Evolutionary conservation across 176 grass and related monocot genomes (phyloP), one percentile per base, ranked within the genome.

Genomic region (Hordeum marinum): DNA sequence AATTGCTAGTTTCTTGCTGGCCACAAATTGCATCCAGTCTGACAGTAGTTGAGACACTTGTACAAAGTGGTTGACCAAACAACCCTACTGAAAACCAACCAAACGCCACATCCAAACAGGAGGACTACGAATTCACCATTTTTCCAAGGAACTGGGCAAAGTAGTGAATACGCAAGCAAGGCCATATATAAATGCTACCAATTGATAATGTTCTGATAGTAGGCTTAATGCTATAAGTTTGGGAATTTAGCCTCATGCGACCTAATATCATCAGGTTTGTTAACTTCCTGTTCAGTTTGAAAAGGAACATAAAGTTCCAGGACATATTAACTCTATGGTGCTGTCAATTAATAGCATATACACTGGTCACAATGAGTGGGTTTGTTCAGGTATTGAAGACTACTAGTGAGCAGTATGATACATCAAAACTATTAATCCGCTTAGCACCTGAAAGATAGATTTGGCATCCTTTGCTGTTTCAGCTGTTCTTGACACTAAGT

Each of bases 371-470:
- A 15, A 32, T 62, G 39, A 69, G 0, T 81, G 5, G 75, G 11
- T 40, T 48, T 70, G 2, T 31, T 50, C 36, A 37, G 25, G 52
- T 77, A 52, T 10, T 11, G 21, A 36, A 41, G 21, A 41, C 26
- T 61, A 73, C 7, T 61, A 12, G 14, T 72, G 54, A 81, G 50
- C 32, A 17, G 39, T 80, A 80, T 60, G n/a, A 75, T 68, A 32
- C 1, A 40, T 0, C 4, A 0, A 45, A 25, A 41, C 18, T 60
- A 74, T 61, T 3, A 42, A 32, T 80, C 39, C 65, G 52, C 11
- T 79, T 85, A 54, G 80, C 43, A 98, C 96, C 93, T 94, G 89
- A 89, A 98, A 95, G 42, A 98, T 87, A 31, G 81, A 59, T 79
- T 94, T 87, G 15, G 89, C 83, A 73, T 98, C 93, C 68, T 85